A percentile compares a stretch with the other conserved stretches of the same genome.
phyloP scores from a whole-genome alignment of 2,329 filamentous ascomycete species.

The Akanthomyces uredinophilus region DNA sequence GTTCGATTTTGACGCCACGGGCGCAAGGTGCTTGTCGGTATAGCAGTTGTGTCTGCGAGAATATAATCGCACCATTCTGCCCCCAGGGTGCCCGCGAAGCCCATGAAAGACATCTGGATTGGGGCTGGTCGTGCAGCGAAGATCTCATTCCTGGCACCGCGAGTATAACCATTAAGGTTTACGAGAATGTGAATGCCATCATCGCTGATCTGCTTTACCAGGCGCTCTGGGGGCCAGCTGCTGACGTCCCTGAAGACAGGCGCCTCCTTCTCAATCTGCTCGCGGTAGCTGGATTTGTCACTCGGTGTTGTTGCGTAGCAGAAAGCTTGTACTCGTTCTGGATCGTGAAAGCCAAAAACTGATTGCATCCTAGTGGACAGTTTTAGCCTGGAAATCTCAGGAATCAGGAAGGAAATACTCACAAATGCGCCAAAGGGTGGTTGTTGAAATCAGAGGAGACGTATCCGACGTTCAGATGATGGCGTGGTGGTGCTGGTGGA shows the following conservation, averaged over 20 bases:
- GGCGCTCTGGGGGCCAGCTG: slow-evolving; percentile 74
- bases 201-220: slow-evolving; percentile 78
- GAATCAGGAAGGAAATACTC: slow-evolving; percentile 26
- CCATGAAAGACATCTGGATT: slow-evolving; percentile 99
- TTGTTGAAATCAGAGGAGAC: slow-evolving; percentile 99
- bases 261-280: slow-evolving; percentile 88
- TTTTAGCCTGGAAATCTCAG: neutral
- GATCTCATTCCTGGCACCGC: slow-evolving; percentile 93
- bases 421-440: slow-evolving; percentile 87
- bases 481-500: slow-evolving; percentile 77
- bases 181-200: slow-evolving; percentile 93
- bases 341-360: slow-evolving; percentile 87
- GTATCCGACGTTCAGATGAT: slow-evolving; percentile 87
- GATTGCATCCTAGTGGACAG: slow-evolving; percentile 72
- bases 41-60: slow-evolving; percentile 80
- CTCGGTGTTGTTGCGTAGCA: slow-evolving; percentile 95
- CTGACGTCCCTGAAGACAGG: slow-evolving; percentile 88
- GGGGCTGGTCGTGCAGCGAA: slow-evolving; percentile 92
- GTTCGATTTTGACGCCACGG: slow-evolving; percentile 71
- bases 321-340: slow-evolving; percentile 68
- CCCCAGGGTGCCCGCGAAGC: slow-evolving; percentile 90
- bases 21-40: slow-evolving; percentile 75
- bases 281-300: slow-evolving; percentile 81
- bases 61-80: slow-evolving; percentile 99
- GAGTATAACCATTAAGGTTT: slow-evolving; percentile 96